These are phyloP conservation scores for Xylariaceae sp. DNA, from an alignment of 2,329 filamentous ascomycete genomes.

Conservation along the genomic window DNA sequence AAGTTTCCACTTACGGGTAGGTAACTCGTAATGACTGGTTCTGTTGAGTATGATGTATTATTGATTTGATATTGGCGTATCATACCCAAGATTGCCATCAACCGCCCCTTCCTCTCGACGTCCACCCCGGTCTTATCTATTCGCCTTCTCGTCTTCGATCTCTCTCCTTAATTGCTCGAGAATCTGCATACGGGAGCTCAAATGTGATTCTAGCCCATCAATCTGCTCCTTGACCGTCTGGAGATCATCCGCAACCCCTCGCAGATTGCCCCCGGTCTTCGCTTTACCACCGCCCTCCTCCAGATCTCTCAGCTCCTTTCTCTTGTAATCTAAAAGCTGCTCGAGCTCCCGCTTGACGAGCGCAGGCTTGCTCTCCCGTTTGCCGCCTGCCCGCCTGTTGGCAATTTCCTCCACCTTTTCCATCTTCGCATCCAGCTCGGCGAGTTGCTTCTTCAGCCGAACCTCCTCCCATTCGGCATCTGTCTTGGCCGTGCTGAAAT, in stretches of 20 bases:
- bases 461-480: constrained; percentile 96
- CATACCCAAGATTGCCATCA: constrained; percentile 6
- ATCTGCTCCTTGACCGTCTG: constrained; percentile 91
- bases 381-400: constrained; percentile 54
- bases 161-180: constrained; percentile 75
- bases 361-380: constrained; percentile 77
- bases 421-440: constrained; percentile 85
- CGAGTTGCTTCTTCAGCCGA: constrained; percentile 85
- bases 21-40: neutral
- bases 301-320: constrained; percentile 71
- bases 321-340: constrained; percentile 92
- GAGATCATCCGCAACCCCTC: constrained; percentile 80
- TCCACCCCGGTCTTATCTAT: constrained; percentile 36
- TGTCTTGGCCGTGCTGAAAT: constrained; percentile 80
- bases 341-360: constrained; percentile 93
- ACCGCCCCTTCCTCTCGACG: constrained; percentile 6
- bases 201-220: constrained; percentile 80
- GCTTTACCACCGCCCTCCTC: constrained; percentile 69
- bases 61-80: constrained; percentile 10
- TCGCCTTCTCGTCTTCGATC: constrained; percentile 80
- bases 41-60: neutral
- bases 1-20: neutral
- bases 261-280: constrained; percentile 68
- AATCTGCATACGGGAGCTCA: constrained; percentile 71
- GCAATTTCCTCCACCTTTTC: constrained; percentile 74